Evolutionary conservation across 345 rosid genomes (phyloP).

Genomic region (Hirschfeldia incana): DNA sequence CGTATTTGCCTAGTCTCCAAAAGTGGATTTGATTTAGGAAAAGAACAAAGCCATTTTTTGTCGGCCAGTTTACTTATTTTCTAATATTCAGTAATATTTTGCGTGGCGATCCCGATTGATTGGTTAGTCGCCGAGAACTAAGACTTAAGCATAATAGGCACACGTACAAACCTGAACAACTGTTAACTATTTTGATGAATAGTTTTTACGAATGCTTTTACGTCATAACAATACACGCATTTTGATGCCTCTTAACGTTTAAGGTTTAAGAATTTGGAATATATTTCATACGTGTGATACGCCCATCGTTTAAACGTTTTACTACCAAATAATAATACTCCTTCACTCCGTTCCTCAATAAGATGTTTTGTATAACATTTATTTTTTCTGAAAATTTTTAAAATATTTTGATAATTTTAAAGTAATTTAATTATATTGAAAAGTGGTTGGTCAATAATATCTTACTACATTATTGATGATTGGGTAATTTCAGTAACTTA

Average conservation of each 20-base stretch:
- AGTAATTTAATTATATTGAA: too few species aligned
- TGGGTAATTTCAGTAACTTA: too few species aligned
- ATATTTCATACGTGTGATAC: not conserved
- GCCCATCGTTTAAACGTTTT: not conserved
- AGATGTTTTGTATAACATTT: too few species aligned
- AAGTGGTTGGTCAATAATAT: too few species aligned
- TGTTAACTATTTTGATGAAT: not conserved
- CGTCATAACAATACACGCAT: constrained; percentile 27
- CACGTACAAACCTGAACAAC: constrained; percentile 13
- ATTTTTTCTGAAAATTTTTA: too few species aligned
- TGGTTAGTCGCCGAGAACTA: constrained; percentile 23
- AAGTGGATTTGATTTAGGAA: not conserved
- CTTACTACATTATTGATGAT: too few species aligned
- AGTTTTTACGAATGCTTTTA: constrained; percentile 29
- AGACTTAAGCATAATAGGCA: constrained; percentile 31
- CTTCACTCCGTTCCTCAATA: too few species aligned
- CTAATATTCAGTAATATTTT: not conserved
- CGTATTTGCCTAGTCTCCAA: constrained; percentile 11
- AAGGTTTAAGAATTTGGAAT: constrained; percentile 13
- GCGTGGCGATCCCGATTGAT: constrained; percentile 24
- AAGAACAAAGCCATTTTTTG: constrained; percentile 10
- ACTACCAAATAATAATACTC: not conserved
- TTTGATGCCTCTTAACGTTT: constrained; percentile 34
- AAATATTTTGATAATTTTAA: too few species aligned
- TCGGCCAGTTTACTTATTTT: not conserved